phyloP scores from a whole-genome alignment of 306 rosid genomes.

The Fagus sylvatica region DNA sequence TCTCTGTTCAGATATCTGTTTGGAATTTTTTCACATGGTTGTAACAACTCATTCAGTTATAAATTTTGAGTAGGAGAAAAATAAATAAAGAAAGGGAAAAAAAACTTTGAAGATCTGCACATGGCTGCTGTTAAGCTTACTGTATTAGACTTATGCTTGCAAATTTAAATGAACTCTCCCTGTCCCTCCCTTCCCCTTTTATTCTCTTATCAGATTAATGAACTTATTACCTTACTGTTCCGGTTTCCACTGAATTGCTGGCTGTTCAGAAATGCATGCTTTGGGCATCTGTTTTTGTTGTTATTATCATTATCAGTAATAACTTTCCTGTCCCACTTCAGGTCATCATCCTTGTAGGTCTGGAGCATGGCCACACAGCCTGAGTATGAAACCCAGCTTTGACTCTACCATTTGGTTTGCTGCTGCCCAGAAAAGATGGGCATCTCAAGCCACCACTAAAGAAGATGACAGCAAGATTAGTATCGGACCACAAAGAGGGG shows the following conservation, averaged over 20 bases:
- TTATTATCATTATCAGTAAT: not conserved
- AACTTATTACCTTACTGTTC: not conserved
- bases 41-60: not conserved
- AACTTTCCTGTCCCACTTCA: constrained; percentile 26
- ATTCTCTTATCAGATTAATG: not conserved
- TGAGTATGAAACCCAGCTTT: constrained; percentile 29
- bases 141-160: not conserved
- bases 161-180: not conserved
- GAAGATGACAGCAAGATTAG: constrained; percentile 77
- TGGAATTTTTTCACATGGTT: not conserved
- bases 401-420: constrained; percentile 23
- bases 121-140: not conserved
- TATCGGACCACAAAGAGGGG: constrained; percentile 72
- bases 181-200: not conserved
- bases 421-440: constrained; percentile 65
- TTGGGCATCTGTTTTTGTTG: not conserved
- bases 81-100: not conserved
- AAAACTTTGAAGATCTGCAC: not conserved
- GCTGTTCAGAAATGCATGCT: not conserved
- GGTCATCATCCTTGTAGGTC: constrained; percentile 53
- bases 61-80: not conserved
- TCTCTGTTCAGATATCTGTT: not conserved
- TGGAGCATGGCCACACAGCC: constrained; percentile 24
- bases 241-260: not conserved
- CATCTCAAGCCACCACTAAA: constrained; percentile 48